Evolutionary conservation across 208 protist genomes (phyloP).

Genomic region (Jaenimonas drosophilae): DNA sequence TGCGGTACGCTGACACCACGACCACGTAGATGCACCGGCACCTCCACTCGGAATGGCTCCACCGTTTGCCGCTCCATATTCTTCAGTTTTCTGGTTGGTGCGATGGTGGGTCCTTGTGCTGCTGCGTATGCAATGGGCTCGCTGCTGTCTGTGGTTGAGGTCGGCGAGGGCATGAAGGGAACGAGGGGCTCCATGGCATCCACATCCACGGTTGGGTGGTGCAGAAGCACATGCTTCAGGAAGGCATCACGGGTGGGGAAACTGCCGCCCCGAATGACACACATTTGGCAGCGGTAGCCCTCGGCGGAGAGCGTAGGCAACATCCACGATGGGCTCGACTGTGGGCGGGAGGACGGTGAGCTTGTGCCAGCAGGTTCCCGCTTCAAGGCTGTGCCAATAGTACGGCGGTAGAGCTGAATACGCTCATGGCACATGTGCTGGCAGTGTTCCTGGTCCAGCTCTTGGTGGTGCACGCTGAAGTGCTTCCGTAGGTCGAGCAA

Average conservation of each 20-base stretch:
- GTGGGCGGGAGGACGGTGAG: slow-evolving; percentile 10
- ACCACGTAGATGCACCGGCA: too few species aligned
- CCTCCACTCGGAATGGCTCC: too few species aligned
- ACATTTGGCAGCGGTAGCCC: slow-evolving; percentile 86
- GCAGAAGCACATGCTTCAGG: slow-evolving; percentile 60
- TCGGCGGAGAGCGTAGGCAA: slow-evolving; percentile 47
- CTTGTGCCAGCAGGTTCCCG: neutral
- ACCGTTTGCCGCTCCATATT: too few species aligned
- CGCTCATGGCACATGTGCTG: slow-evolving; percentile 41
- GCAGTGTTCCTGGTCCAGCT: slow-evolving; percentile 37
- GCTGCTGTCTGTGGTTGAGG: neutral
- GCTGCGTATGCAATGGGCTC: neutral
- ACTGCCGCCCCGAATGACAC: slow-evolving; percentile 15
- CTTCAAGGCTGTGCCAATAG: slow-evolving; percentile 42
- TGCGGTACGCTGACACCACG: neutral
- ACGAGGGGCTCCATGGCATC: slow-evolving; percentile 58
- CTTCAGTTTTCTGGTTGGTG: neutral
- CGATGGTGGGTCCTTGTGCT: neutral
- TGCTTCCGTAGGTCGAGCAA: slow-evolving; percentile 63
- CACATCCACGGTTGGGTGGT: slow-evolving; percentile 60
- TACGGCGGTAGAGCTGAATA: slow-evolving; percentile 44
- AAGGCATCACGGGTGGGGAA: slow-evolving; percentile 71
- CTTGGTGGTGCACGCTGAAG: slow-evolving; percentile 42
- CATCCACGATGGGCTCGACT: slow-evolving; percentile 2
- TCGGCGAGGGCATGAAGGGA: slow-evolving; percentile 9